Percentiles rank a stretch among this genome's conserved stretches.
These are phyloP conservation scores for Fonsecaea monophora DNA, from an alignment of 2,329 filamentous ascomycete species.

Conservation along the genomic window DNA sequence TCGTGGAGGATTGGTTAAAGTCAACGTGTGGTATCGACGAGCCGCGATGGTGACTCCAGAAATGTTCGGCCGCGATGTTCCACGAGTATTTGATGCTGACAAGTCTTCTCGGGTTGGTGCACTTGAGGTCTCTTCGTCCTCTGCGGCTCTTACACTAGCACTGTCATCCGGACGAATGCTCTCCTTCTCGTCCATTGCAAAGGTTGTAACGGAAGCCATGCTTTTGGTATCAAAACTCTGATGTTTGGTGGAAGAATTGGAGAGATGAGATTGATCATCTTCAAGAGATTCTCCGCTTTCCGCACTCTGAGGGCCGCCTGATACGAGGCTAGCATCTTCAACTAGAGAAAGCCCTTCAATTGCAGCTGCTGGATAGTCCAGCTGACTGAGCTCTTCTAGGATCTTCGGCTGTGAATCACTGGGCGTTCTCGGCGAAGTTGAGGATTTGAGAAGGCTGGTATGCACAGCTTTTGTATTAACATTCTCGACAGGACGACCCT, in stretches of 20 bases:
- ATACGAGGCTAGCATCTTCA: constrained; percentile 18
- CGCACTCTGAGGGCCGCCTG: constrained; percentile 30
- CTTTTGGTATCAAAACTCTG: constrained; percentile 93
- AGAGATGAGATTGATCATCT: constrained; percentile 59
- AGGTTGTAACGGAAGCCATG: constrained; percentile 90
- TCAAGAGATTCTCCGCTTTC: constrained; percentile 44
- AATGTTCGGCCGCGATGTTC: constrained; percentile 14
- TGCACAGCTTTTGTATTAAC: constrained; percentile 12
- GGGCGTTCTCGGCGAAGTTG: constrained; percentile 15
- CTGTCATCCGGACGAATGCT: constrained; percentile 94
- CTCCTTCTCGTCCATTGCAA: constrained; percentile 96
- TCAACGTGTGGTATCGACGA: constrained; percentile 38
- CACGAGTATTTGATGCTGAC: constrained; percentile 12
- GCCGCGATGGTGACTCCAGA: constrained; percentile 37
- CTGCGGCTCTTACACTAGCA: constrained; percentile 86
- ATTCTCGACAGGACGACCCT: constrained; percentile 22
- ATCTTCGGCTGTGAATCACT: constrained; percentile 13
- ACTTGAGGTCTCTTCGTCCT: constrained; percentile 81
- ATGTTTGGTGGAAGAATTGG: constrained; percentile 75
- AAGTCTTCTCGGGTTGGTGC: constrained; percentile 32
- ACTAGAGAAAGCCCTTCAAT: constrained; percentile 35
- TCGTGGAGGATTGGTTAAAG: constrained; percentile 39
- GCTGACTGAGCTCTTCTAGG: constrained; percentile 21
- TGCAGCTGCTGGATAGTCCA: constrained; percentile 32
- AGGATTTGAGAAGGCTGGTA: constrained; percentile 4